Base-by-base conservation (phyloP, 495 filamentous ascomycete genomes). In the Opeltia flavorubescens region DNA sequence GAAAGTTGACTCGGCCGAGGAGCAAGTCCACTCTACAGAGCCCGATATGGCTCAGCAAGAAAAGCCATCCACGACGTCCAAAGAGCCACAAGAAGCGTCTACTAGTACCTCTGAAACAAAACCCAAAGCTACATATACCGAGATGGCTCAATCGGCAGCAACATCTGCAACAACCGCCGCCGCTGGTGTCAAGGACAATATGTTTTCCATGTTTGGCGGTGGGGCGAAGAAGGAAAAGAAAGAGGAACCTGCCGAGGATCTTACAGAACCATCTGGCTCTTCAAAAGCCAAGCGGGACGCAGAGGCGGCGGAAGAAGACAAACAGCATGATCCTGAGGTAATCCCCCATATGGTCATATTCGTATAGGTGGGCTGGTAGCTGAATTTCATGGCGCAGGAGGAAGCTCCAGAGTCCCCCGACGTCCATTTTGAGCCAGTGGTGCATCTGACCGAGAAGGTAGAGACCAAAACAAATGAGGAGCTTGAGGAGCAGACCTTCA, bases 391-490 rank as follows among this genome's bases (percentile, higher is more conserved):
- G 23, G 50, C 57, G 46, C 61, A 85, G 62, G 87, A 86, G 24
- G 75, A 84, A 55, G 72, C 76, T 34, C 80, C 81, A 49, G 84
- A 93, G 58, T 86, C 84, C 36, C 83, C 84, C 39, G 89, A 96
- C 49, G 85, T 95, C 50, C 82, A 96, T 68, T 98, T 96, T 69
- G 86, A 95, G 71, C 91, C 91, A 45, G 86, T 98, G 50, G 84
- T 93, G 60, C 86, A 75, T 64, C 74, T 99, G 58, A 94, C 88
- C 40, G 86, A 96, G 74, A 88, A 91, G 70, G 83, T 96, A 44
- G 88, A 95, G 60, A 83, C 78, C 57, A 94, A 94, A 76, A 96
- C 91, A 66, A 91, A 95, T 66, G 93, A 99, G 69, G 93, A 99
- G 75, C 78, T 83, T 42, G 89, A 99, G 71, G 88, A 95, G 71